Base-by-base conservation (phyloP, 176 grass and related monocot genomes). In the Oryza meridionalis region DNA sequence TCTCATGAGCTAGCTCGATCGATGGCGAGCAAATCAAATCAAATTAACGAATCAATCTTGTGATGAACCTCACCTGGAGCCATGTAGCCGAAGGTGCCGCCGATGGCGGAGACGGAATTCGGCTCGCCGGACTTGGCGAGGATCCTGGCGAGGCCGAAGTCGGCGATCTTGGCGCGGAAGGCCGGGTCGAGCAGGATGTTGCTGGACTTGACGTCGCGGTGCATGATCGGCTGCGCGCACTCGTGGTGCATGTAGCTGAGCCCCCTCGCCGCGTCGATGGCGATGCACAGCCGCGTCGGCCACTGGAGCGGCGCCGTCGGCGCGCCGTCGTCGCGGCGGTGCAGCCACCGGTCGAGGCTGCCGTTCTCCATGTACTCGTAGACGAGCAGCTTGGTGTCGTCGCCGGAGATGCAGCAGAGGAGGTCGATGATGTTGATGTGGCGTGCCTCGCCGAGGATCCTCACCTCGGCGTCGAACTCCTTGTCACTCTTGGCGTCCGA, bases 341-440 rank as follows among this genome's bases (percentile, higher is more conserved):
- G 90, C 13, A 97, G 80, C 89, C 87, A 92, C 19, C 72, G 44
- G 44, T 94, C 79, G 10, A 92, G 81, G 81, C 89, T 94, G 42
- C 81, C 78, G 64, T 97, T 94, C 76, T 97, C 87, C 91, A 97
- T 82, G 81, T 88, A 92, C 66, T 97, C 94, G 27, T 92, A 97
- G 7, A 94, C 91, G 0, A 94, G 84, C 58, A 97, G 49, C 72
- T 82, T 92, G 13, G 84, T 33, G 37, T 82, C 62, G 0, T 65
- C 65, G 62, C 69, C 73, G 6, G 80, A 86, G 77, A 97, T 87
- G 89, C 88, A 97, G 73, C 83, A 90, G 6, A 90, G 71, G 10
- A 97, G 85, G 72, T 69, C 90, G 4, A 97, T 88, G 55, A 97
- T 92, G 79, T 94, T 94, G 29, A 12, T 71, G 49, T 97, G 94